A percentile compares a stretch with the other conserved stretches of the same genome.
Evolutionary conservation across 805 yeast genomes (phyloP).

Genomic region (Suhomyces xylopsoci): DNA sequence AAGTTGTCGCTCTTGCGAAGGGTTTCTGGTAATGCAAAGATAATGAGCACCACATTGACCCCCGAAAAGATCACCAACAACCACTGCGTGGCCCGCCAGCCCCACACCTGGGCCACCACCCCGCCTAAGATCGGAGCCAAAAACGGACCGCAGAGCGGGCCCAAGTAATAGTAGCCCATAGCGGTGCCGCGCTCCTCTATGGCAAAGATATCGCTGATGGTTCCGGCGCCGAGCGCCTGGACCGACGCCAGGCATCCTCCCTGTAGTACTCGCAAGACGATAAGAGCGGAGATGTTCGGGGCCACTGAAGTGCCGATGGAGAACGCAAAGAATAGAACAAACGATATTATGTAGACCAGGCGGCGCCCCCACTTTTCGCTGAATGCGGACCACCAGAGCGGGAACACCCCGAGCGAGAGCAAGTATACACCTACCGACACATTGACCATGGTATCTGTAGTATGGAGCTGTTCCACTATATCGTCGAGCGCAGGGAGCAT

Average conservation of each 20-base stretch:
- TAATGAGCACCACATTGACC: constrained; percentile 44
- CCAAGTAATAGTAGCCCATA: constrained; percentile 76
- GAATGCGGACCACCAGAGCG: constrained; percentile 85
- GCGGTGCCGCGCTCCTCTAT: constrained; percentile 73
- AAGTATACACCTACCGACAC: constrained; percentile 79
- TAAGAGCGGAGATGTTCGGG: constrained; percentile 57
- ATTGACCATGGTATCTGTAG: constrained; percentile 61
- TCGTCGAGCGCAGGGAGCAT: constrained; percentile 73
- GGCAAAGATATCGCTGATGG: constrained; percentile 68
- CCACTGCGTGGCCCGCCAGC: constrained; percentile 92
- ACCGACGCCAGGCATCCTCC: constrained; percentile 86
- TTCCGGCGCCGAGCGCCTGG: constrained; percentile 88
- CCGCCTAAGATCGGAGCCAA: constrained; percentile 80
- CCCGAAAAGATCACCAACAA: constrained; percentile 68
- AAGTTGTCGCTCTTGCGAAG: constrained; percentile 59
- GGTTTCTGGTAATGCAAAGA: constrained; percentile 76
- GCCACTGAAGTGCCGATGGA: constrained; percentile 71
- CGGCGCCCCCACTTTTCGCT: constrained; percentile 77
- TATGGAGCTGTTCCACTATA: constrained; percentile 51
- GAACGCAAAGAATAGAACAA: constrained; percentile 59
- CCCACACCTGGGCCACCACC: constrained; percentile 64
- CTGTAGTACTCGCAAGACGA: constrained; percentile 64
- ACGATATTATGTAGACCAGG: constrained; percentile 67
- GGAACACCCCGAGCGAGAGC: constrained; percentile 71
- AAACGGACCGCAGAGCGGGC: constrained; percentile 79